Percentiles rank a stretch among this genome's conserved stretches.
Evolutionary conservation across 352 stramenopile genomes (phyloP).

Genomic region (Thalassiosira mediterranea): DNA sequence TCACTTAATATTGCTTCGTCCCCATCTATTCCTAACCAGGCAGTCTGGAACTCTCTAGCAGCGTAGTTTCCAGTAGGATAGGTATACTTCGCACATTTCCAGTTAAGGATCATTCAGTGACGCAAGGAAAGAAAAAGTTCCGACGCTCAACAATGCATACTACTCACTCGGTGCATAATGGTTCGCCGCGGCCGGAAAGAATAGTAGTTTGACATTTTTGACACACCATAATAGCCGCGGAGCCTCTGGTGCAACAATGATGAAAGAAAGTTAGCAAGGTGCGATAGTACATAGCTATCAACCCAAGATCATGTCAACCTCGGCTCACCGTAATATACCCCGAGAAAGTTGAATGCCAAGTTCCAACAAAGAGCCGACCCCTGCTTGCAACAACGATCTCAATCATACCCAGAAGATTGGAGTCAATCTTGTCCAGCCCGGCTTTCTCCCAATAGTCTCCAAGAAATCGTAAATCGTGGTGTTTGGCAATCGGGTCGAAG

Average conservation of each 20-base stretch:
- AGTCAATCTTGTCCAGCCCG: constrained; percentile 66
- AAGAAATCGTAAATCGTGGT: constrained; percentile 79
- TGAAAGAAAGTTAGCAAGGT: no score
- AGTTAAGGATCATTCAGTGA: no score
- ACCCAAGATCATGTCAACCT: no score
- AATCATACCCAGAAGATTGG: constrained; percentile 80
- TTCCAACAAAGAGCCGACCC: constrained; percentile 72
- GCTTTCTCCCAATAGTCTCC: constrained; percentile 79
- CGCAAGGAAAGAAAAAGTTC: no score
- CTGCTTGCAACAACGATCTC: constrained; percentile 74
- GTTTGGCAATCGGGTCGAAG: constrained; percentile 81
- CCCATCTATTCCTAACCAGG: constrained; percentile 76
- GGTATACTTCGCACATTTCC: no score
- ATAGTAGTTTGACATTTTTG: constrained; percentile 70
- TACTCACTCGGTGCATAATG: constrained; percentile 57
- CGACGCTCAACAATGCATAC: no score
- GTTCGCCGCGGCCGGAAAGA: constrained; percentile 49
- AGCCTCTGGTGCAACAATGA: no score
- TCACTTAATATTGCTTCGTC: constrained; percentile 53
- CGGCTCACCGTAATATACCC: no score
- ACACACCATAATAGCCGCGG: constrained; percentile 78
- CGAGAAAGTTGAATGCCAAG: constrained; percentile 87
- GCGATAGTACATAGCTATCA: no score
- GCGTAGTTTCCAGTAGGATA: constrained; percentile 59
- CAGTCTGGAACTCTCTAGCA: constrained; percentile 70